phyloP scores from a whole-genome alignment of 306 rosid species.

The Glycine tomentella region DNA sequence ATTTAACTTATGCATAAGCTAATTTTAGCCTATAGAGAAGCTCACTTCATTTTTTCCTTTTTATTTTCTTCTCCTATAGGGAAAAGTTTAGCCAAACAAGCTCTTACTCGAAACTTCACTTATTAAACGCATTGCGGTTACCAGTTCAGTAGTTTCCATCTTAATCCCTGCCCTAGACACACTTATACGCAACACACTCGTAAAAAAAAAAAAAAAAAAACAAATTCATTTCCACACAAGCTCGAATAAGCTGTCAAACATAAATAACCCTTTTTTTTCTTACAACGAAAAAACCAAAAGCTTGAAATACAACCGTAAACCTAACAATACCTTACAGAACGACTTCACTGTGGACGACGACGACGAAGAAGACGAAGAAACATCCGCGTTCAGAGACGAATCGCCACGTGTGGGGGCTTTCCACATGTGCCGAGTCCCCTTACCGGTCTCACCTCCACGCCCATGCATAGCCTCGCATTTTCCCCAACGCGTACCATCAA shows the following conservation, averaged over 20 bases:
- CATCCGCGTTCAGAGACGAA: conserved; percentile 46
- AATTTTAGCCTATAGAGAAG: too few species aligned
- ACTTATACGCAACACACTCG: background rate
- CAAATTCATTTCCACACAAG: background rate
- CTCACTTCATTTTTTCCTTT: too few species aligned
- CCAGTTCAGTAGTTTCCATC: background rate
- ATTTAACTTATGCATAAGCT: too few species aligned
- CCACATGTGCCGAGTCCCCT: conserved; percentile 74
- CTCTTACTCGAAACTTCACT: too few species aligned
- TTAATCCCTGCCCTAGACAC: background rate
- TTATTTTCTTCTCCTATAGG: too few species aligned
- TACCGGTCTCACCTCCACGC: conserved; percentile 63
- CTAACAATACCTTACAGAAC: conserved; percentile 57
- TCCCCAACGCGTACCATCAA: conserved; percentile 66
- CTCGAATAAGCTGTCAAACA: too few species aligned
- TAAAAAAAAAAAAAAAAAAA: background rate
- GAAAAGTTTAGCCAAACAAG: too few species aligned
- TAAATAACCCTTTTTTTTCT: too few species aligned
- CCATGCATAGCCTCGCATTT: conserved; percentile 86
- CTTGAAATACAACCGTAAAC: too few species aligned
- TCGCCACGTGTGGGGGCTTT: conserved; percentile 58
- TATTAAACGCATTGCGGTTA: background rate
- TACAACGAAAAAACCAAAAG: too few species aligned
- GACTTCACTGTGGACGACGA: conserved; percentile 54
- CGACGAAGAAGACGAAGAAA: conserved; percentile 57